Conservation (phyloP, 73 alveolate genomes). For the Diophrys sp. region DNA sequence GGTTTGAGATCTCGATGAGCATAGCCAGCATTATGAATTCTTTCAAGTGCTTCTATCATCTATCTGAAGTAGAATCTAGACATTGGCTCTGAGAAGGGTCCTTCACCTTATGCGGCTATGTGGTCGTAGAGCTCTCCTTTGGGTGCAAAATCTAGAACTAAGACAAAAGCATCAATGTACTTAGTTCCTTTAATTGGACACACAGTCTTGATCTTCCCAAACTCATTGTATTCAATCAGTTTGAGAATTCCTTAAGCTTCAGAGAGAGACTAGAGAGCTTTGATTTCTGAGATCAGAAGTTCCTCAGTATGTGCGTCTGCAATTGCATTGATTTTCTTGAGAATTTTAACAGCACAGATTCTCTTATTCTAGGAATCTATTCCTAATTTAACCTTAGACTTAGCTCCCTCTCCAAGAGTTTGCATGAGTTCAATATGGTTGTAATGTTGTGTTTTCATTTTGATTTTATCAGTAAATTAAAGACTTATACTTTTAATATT, state of each 20-base stretch:
- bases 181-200: too few species aligned
- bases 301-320: constrained; percentile 14
- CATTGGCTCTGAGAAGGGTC: constrained; percentile 24
- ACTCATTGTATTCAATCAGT: neutral
- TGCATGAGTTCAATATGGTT: constrained; percentile 19
- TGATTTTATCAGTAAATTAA: too few species aligned
- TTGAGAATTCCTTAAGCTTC: neutral
- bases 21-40: constrained; percentile 73
- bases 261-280: neutral
- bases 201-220: neutral
- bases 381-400: constrained; percentile 53
- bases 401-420: constrained; percentile 59
- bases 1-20: constrained; percentile 90
- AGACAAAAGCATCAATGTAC: neutral
- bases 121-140: constrained; percentile 70
- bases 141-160: constrained; percentile 45
- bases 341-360: constrained; percentile 50
- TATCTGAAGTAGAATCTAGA: constrained; percentile 57
- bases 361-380: constrained; percentile 24
- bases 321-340: constrained; percentile 31
- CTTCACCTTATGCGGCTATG: constrained; percentile 8
- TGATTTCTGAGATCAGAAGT: neutral
- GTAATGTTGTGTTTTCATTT: neutral
- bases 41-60: constrained; percentile 77
- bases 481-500: too few species aligned